Conservation (phyloP, 208 protist species). For the Crithidia brevicula region DNA sequence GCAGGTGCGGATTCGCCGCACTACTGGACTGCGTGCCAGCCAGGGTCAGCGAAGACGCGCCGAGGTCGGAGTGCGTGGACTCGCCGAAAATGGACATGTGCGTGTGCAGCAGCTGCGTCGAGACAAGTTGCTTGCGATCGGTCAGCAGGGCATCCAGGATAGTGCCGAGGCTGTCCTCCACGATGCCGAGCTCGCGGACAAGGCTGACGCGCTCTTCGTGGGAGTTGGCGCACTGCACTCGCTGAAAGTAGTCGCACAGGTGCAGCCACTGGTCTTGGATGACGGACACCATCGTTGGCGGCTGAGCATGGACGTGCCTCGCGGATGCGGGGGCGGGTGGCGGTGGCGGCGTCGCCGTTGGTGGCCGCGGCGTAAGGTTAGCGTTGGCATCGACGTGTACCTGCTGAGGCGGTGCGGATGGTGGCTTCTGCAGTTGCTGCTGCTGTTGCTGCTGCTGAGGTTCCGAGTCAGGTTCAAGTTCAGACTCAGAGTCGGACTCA, state of each 20-base stretch:
- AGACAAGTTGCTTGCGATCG: constrained; percentile 32
- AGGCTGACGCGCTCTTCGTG: constrained; percentile 26
- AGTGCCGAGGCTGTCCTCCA: constrained; percentile 40
- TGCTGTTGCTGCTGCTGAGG: neutral
- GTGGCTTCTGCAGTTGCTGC: neutral
- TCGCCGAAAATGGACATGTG: constrained; percentile 1
- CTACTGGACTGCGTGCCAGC: neutral
- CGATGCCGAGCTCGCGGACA: constrained; percentile 28
- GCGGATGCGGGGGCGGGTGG: neutral
- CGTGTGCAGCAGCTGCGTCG: constrained; percentile 9
- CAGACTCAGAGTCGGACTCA: neutral
- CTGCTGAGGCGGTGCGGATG: neutral
- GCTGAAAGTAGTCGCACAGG: constrained; percentile 59
- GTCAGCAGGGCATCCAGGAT: constrained; percentile 51
- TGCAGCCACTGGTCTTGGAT: constrained; percentile 52
- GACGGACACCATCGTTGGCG: constrained; percentile 20
- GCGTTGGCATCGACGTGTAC: constrained; percentile 13
- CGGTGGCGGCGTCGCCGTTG: neutral
- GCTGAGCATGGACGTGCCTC: neutral
- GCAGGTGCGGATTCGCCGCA: neutral
- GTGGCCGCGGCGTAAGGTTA: neutral
- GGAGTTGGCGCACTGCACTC: constrained; percentile 49
- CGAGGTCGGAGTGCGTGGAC: constrained; percentile 3
- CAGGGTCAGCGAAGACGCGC: neutral
- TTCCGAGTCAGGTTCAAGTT: neutral